Base-by-base conservation (phyloP, 805 yeast genomes). In the Osmozyma mogii region DNA sequence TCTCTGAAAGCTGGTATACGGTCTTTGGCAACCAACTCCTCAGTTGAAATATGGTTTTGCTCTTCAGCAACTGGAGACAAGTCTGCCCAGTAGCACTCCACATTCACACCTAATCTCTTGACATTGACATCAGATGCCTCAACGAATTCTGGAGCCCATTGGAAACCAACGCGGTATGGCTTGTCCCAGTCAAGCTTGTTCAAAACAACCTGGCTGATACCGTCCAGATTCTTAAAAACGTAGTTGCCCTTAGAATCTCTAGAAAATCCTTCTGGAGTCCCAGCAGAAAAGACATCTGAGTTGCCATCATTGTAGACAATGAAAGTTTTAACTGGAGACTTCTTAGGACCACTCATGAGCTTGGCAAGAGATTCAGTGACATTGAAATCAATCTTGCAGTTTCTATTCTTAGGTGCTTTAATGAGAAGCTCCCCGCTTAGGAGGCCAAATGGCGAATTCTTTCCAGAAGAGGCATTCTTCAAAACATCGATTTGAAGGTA, bases 51-150 rank as follows among this genome's bases (percentile, higher is more conserved):
- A n/a, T n/a, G n/a, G n/a, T n/a, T n/a, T n/a, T n/a, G n/a, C 11
- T 37, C 36, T 1, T 67, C 73, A 28, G 58, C 6, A 58, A 46
- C 15, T 53, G 48, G 28, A 20, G 74, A 75, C 49, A 74, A 72
- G 40, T 85, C 94, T 6, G 84, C 82, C 88, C 89, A 87, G 45
- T 61, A 74, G 49, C 96, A 87, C 15, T 70, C 62, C 6, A 85
- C 66, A 6, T 59, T 52, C 1, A 85, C 66, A 6, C 76, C 78
- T 28, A 84, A 52, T 21, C 33, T 58, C 49, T 43, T 59, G 18
- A 54, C 52, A 13, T 41, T 43, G 12, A 36, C 54, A 17, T 43
- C 52, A 14, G 54, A 58, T 22, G 49, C 56, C 24, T 64, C 75
- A 17, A 65, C 64, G 9, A 68, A 56, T 30, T 66, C 67, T 4